Base-by-base conservation (phyloP, 306 rosid species). In the Pueraria montana region DNA sequence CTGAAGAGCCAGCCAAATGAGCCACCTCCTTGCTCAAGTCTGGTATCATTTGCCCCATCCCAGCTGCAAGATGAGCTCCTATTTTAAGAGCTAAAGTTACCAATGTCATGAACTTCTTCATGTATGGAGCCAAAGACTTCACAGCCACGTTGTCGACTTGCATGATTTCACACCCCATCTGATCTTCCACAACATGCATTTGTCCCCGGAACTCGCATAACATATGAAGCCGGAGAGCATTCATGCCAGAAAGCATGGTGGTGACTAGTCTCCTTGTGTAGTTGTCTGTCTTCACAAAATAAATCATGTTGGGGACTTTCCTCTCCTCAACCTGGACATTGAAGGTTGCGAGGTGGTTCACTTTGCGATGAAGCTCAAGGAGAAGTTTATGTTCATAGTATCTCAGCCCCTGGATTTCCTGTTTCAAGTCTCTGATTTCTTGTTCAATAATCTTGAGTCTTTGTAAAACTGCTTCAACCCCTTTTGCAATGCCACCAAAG, bases 171-270 rank as follows among this genome's bases (percentile, higher is more conserved):
- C 98, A 96, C 4, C 98, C 98, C 72, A 90, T 88, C 71, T 96
- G 97, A 83, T 92, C 97, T 83, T 96, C 98, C 50, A 96, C 97
- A 21, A 94, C 98, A 64, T 96, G 99, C 95, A 96, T 94, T 83
- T 96, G 97, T 68, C 92, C 80, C 18, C 90, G 92, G 46, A 89
- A 96, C 80, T 96, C 95, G 0, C 99, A 94, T 80, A 96, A 82
- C 98, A 92, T 89, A 87, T 92, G 99, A 79, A 96, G 92, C 83
- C 97, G 87, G 71, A 94, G 91, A 80, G 99, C 97, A 5, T 76
- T 90, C 97, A 92, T 87, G 87, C 99, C 97, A 4, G 98, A 88
- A 71, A 96, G 84, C 90, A 94, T 77, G 84, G 69, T 88, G 59
- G 99, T 92, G 77, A 96, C 84, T 69, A 96, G 82, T 76, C 91